These are phyloP conservation scores for Neurospora sp. DNA, from an alignment of 495 filamentous ascomycete genomes.

Conservation along the genomic window DNA sequence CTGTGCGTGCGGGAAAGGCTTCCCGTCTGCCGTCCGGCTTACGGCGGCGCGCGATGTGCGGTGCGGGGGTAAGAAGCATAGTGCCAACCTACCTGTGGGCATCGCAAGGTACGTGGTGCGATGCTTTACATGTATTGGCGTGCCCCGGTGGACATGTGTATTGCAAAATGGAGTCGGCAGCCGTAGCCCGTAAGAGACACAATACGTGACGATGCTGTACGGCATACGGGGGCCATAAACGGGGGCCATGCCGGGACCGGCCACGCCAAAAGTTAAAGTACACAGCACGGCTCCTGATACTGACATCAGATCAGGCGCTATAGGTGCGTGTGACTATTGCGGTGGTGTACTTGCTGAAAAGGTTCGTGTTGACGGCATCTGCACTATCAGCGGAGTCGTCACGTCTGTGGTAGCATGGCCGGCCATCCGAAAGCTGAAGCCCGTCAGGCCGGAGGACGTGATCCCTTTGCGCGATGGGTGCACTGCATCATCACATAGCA, in stretches of 20 bases:
- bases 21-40: neutral
- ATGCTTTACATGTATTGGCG: neutral
- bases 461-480: neutral
- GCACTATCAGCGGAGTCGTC: neutral
- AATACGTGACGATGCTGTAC: neutral
- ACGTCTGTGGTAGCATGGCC: neutral
- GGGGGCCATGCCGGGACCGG: neutral
- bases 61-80: neutral
- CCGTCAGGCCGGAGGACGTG: neutral
- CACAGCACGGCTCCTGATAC: neutral
- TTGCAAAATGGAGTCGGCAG: neutral
- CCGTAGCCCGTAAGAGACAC: neutral
- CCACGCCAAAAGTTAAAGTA: neutral
- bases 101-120: neutral
- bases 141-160: neutral
- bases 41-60: neutral
- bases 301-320: neutral
- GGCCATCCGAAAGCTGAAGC: neutral
- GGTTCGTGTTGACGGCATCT: neutral
- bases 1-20: neutral
- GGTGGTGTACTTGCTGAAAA: neutral
- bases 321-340: neutral
- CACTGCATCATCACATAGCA: neutral
- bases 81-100: neutral
- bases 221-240: neutral